Conservation (phyloP, 495 filamentous ascomycete species). For the Hypoxylon intermedium region DNA sequence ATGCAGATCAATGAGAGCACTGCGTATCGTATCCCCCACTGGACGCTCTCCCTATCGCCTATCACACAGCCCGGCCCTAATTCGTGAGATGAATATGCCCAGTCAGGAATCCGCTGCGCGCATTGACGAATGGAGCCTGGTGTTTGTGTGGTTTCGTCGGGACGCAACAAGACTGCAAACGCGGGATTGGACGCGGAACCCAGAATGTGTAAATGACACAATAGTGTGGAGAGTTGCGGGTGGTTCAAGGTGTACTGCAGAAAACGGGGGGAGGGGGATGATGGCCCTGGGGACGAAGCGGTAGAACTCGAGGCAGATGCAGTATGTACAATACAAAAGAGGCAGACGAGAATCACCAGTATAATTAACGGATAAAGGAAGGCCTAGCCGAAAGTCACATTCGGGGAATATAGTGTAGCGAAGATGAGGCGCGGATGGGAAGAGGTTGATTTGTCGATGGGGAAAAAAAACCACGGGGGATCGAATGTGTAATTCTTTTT, state of each 20-base stretch:
- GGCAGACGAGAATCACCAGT: conserved; percentile 7
- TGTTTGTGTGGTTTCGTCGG: conserved; percentile 29
- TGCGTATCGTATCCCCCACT: conserved; percentile 14
- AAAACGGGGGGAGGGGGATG: conserved; percentile 4
- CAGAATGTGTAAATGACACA: conserved; percentile 35
- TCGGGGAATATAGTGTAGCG: not conserved
- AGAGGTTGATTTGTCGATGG: conserved; percentile 34
- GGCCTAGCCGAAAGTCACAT: conserved; percentile 24
- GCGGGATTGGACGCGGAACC: conserved; percentile 37
- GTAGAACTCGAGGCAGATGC: too few species aligned
- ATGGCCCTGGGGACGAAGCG: too few species aligned
- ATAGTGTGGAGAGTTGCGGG: conserved; percentile 38
- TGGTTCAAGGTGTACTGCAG: conserved; percentile 34
- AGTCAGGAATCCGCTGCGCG: conserved; percentile 25
- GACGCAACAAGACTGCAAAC: conserved; percentile 32
- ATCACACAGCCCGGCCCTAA: conserved; percentile 9
- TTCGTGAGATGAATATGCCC: conserved; percentile 18
- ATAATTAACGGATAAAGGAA: conserved; percentile 24
- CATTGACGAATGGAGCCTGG: conserved; percentile 30
- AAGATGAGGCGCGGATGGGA: conserved; percentile 22
- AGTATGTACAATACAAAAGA: too few species aligned
- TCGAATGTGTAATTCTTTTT: conserved; percentile 8
- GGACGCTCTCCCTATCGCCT: not conserved
- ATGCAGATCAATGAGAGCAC: conserved; percentile 12
- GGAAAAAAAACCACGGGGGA: conserved; percentile 27